A percentile compares a stretch with the other conserved stretches of the same genome.
Evolutionary conservation across 306 rosid genomes (phyloP).

Genomic region (Delonix regia): DNA sequence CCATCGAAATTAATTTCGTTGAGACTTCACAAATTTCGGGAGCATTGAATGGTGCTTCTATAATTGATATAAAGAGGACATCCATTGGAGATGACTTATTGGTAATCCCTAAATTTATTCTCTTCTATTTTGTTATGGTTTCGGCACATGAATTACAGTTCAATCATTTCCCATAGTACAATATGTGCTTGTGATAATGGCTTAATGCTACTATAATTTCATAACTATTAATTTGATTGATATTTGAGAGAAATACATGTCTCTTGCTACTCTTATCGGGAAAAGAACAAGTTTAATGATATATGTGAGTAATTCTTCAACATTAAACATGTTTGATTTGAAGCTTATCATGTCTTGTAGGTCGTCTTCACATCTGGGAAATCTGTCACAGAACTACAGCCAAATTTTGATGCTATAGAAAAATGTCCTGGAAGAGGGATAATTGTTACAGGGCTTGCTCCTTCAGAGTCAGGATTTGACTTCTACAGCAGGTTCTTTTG

Average conservation of each 20-base stretch:
- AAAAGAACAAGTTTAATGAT: background rate
- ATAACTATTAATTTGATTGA: background rate
- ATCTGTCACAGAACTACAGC: slow-evolving; percentile 57
- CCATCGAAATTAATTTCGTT: slow-evolving; percentile 37
- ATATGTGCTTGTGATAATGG: background rate
- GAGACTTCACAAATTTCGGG: slow-evolving; percentile 46
- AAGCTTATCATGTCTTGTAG: slow-evolving; percentile 46
- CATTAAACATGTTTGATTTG: background rate
- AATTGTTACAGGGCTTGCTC: slow-evolving; percentile 59
- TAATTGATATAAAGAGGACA: slow-evolving; percentile 52
- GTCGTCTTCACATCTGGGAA: slow-evolving; percentile 58
- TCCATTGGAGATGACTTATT: slow-evolving; percentile 41
- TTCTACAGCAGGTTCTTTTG: slow-evolving; percentile 64
- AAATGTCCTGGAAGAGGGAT: slow-evolving; percentile 70
- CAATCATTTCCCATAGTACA: slow-evolving; percentile 1
- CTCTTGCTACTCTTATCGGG: slow-evolving; percentile 3
- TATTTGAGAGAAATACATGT: background rate
- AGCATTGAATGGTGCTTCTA: slow-evolving; percentile 56
- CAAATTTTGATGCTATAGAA: slow-evolving; percentile 52
- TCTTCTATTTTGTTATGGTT: background rate
- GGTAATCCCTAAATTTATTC: slow-evolving; percentile 46
- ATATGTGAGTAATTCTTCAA: slow-evolving; percentile 20
- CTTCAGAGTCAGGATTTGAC: slow-evolving; percentile 69
- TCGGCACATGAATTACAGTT: background rate
- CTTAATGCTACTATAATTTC: background rate